A percentile compares a stretch with the other conserved stretches of the same genome.
Evolutionary conservation across 2,329 filamentous ascomycete species (phyloP).

Genomic region (Parascedosporium putredinis): DNA sequence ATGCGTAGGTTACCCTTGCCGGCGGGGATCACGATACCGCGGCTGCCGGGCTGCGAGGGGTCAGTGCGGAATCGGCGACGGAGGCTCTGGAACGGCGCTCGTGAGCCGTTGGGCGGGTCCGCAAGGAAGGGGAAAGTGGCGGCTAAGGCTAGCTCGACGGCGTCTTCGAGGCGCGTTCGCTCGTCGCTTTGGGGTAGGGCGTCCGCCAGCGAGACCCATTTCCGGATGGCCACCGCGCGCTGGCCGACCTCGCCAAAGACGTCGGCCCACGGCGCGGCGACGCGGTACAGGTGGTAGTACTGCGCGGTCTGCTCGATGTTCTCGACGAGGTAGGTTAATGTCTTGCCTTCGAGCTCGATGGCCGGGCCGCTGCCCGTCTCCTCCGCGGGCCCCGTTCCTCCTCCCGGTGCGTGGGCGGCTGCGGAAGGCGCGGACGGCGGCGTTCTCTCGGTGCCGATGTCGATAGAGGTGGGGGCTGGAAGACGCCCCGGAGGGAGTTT

Average conservation of each 20-base stretch:
- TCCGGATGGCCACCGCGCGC: slow-evolving; percentile 15
- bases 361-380: no score
- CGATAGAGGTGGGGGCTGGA: no score
- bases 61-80: slow-evolving; percentile 10
- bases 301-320: not conserved
- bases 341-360: not conserved
- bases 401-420: no score
- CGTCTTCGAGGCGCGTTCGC: not conserved
- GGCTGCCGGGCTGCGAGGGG: slow-evolving; percentile 11
- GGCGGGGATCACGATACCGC: slow-evolving; percentile 25
- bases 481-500: no score
- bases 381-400: no score
- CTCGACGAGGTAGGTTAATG: not conserved
- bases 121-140: slow-evolving; percentile 19
- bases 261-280: slow-evolving; percentile 19
- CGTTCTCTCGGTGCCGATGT: no score
- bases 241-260: slow-evolving; percentile 23
- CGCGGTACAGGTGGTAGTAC: slow-evolving; percentile 10
- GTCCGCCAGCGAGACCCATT: slow-evolving; percentile 14
- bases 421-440: no score
- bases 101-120: not conserved
- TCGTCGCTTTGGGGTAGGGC: not conserved
- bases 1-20: slow-evolving; percentile 19
- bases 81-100: slow-evolving; percentile 13
- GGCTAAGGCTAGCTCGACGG: slow-evolving; percentile 11